These are phyloP conservation scores for Rosa rugosa DNA, from an alignment of 306 rosid species.

Conservation along the genomic window DNA sequence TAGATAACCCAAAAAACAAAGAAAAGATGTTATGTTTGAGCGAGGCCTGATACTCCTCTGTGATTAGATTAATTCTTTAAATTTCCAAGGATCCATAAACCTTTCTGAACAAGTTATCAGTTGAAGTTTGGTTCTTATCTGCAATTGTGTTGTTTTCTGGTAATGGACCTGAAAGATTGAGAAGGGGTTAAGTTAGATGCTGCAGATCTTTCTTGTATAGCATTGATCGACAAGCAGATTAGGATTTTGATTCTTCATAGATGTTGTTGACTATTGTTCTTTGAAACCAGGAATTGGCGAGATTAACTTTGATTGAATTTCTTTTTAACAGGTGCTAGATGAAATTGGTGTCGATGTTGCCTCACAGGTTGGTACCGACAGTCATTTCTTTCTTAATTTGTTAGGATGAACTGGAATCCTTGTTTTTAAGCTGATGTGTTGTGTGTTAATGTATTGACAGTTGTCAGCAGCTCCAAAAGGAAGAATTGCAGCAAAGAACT, in stretches of 20 bases:
- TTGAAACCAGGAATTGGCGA: slow-evolving; percentile 13
- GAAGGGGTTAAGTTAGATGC: slow-evolving; percentile 19
- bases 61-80: background rate
- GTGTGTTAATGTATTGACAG: slow-evolving; percentile 48
- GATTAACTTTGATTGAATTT: background rate
- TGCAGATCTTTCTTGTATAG: background rate
- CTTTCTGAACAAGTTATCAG: background rate
- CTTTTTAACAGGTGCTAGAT: slow-evolving; percentile 74
- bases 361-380: slow-evolving; percentile 68
- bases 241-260: slow-evolving; percentile 14
- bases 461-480: slow-evolving; percentile 96
- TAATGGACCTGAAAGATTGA: background rate
- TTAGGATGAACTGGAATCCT: slow-evolving; percentile 6
- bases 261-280: slow-evolving; percentile 22
- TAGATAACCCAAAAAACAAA: background rate
- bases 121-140: background rate
- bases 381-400: slow-evolving; percentile 15
- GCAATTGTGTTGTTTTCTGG: background rate
- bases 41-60: background rate
- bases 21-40: background rate
- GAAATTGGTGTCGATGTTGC: slow-evolving; percentile 96
- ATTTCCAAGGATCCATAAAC: background rate
- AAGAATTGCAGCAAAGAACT: slow-evolving; percentile 62
- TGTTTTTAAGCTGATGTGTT: slow-evolving; percentile 37
- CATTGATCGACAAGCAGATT: background rate